Base-by-base conservation (phyloP, 2,329 filamentous ascomycete genomes). In the Ophiocordyceps sinensis region DNA sequence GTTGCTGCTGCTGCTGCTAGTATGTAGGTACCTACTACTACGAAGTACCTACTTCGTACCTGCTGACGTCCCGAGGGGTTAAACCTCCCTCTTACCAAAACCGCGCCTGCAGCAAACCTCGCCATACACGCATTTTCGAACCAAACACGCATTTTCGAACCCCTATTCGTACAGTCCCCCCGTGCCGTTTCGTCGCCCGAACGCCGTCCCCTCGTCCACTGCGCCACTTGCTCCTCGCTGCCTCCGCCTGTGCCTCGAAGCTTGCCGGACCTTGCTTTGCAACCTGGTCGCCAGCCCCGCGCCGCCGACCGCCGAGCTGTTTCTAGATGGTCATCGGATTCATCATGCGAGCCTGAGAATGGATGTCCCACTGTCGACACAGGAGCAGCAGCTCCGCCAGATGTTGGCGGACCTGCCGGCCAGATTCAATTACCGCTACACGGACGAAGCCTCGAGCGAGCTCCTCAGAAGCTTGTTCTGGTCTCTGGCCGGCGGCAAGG, bases 401-500 rank as follows among this genome's bases (percentile, higher is more conserved):
- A 78, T 85, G 54, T 75, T 98, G 54, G 77, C 83, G 58, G 75
- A 82, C 54, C 76, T 93, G 54, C 88, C 91, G 42, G 68, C 69
- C 50, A 70, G 74, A 49, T 79, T 84, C 67, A 68, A 73, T 48
- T 84, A 85, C 63, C 80, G 82, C 46, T 98, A 88, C 63, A 79
- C 72, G 35, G 70, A 79, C 41, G 66, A 75, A 37, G 86, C 88
- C 41, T 73, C 76, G 47, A 72, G 73, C 45, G 75, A 84, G 47
- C 78, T 98, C 28, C 66, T 93, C 42, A 71, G 78, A 54, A 78
- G 77, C 43, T 80, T 98, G 41, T 98, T 96, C 64, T 83, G 78
- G 66, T 93, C 84, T 41, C 75, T 98, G 51, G 84, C 85, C 28
- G 82, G 78, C 45, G 78, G 84, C 47, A 78, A 78, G 45, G 66